phyloP scores from a whole-genome alignment of 1,284 basidiomycete species.

The Tylopilus sp. region DNA sequence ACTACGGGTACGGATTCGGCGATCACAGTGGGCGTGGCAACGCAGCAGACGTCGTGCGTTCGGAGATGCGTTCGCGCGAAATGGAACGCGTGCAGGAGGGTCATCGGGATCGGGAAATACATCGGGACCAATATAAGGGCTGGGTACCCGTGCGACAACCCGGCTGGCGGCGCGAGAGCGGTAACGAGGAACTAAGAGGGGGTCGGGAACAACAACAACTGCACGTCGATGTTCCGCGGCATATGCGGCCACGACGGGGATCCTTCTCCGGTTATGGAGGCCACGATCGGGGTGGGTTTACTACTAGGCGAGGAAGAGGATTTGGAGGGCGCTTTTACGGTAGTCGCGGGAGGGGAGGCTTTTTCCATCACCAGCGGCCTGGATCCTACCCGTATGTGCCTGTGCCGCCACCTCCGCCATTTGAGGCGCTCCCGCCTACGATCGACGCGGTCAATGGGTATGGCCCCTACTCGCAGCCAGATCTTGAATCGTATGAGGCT shows the following conservation, averaged over 20 bases:
- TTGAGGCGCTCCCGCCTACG: conserved; percentile 18
- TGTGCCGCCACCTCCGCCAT: conserved; percentile 9
- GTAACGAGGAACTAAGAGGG: conserved; percentile 21
- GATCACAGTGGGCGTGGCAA: conserved; percentile 35
- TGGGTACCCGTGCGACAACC: conserved; percentile 16
- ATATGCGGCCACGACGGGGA: conserved; percentile 27
- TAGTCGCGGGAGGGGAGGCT: conserved; percentile 21
- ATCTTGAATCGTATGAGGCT: conserved; percentile 26
- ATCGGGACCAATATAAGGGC: conserved; percentile 18
- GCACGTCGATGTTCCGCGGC: conserved; percentile 14
- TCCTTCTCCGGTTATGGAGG: conserved; percentile 25
- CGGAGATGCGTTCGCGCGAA: conserved; percentile 32
- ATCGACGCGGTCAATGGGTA: conserved; percentile 28
- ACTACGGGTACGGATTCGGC: conserved; percentile 62
- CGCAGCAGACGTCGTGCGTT: conserved; percentile 28
- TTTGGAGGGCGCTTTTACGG: conserved; percentile 34
- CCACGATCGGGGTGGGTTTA: conserved; percentile 32
- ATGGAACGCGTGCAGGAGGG: conserved; percentile 17
- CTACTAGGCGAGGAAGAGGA: conserved; percentile 34
- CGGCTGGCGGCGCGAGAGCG: conserved; percentile 27
- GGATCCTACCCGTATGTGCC: conserved; percentile 22
- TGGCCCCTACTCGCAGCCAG: conserved; percentile 22
- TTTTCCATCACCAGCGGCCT: conserved; percentile 26
- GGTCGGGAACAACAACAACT: conserved; percentile 22
- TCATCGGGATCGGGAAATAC: conserved; percentile 18